These are phyloP conservation scores for Marasmius sp. DNA, from an alignment of 1,284 basidiomycete species.

Conservation along the genomic window DNA sequence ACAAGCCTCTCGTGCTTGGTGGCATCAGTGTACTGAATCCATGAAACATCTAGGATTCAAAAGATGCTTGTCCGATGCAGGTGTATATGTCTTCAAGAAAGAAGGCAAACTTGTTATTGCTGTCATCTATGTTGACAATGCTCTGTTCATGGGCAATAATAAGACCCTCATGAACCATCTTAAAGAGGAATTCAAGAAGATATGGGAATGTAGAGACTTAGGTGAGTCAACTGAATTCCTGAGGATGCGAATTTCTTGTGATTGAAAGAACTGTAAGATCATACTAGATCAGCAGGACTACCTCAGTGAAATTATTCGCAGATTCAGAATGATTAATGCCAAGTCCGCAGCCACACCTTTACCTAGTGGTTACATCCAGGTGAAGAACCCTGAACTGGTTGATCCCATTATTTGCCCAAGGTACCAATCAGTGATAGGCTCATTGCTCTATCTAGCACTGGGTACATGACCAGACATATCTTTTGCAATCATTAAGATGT, in stretches of 20 bases:
- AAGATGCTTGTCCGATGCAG: constrained; percentile 17
- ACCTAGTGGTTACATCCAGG: constrained; percentile 8
- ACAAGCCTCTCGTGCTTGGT: constrained; percentile 31
- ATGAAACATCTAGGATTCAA: constrained; percentile 22
- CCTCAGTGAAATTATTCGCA: constrained; percentile 15
- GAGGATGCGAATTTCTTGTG: constrained; percentile 7
- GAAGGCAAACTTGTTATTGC: constrained; percentile 16
- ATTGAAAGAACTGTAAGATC: constrained; percentile 1
- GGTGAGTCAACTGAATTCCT: constrained; percentile 12
- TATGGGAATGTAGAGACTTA: constrained; percentile 16
- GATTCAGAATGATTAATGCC: constrained; percentile 14
- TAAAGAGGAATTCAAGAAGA: constrained; percentile 12
- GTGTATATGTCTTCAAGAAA: constrained; percentile 20
- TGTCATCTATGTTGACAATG: constrained; percentile 17
- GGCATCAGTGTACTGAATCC: constrained; percentile 22
- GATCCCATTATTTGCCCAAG: constrained; percentile 9
- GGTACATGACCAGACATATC: constrained; percentile 23
- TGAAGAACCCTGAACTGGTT: constrained; percentile 3
- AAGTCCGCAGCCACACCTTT: constrained; percentile 16
- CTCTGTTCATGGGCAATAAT: not conserved
- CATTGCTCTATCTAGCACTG: constrained; percentile 22
- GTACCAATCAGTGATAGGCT: constrained; percentile 21
- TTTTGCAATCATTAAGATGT: constrained; percentile 10
- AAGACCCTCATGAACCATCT: not conserved
- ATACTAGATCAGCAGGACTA: constrained; percentile 18